Evolutionary conservation across 352 stramenopile species (phyloP), one percentile per base, ranked within the genome.

Genomic region (Phytopythium aichiense): DNA sequence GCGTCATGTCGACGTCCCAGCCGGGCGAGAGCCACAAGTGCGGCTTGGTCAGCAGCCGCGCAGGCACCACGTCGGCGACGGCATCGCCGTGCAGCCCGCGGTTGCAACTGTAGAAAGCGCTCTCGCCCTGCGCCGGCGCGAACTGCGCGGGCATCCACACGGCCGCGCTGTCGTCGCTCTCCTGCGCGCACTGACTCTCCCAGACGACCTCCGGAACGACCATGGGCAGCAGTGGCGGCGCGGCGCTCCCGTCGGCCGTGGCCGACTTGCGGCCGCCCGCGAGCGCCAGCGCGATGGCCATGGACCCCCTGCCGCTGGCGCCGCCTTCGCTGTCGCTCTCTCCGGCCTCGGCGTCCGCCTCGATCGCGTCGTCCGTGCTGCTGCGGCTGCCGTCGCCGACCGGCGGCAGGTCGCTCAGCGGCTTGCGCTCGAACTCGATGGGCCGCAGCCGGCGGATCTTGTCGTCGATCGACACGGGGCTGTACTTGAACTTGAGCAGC

Each of bases 401-500:
- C 2, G 30, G 8, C 0, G 35, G 30, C 35, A 4, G 15, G 20
- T 53, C 22, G 15, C 33, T 33, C 4, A 35, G 60, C 7, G n/a
- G 51, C 2, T 49, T 61, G 33, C 78, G 68, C 42, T 79, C 73
- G 54, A 80, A 85, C 4, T 60, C 53, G 30, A 91, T 66, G 0
- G 69, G 58, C 3, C 81, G 70, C 30, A 91, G 60, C 22, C 72
- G 63, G 40, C 74, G 77, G 54, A 91, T 86, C 53, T 85, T 84
- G 30, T 86, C 76, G 71, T 89, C 74, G 57, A 91, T 89, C 7
- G 82, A 84, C 46, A 79, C 67, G 2, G 71, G 68, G 54, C 72
- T 86, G 68, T 74, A 70, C 51, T 74, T 72, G 64, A 91, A 89
- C 58, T 89, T 91, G 68, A 91, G 79, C 61, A 91, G 61, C 28